A percentile compares a stretch with the other conserved stretches of the same genome.
Conservation (phyloP, 371 early-diverging fungal species). For the Fennellomyces sp. region DNA sequence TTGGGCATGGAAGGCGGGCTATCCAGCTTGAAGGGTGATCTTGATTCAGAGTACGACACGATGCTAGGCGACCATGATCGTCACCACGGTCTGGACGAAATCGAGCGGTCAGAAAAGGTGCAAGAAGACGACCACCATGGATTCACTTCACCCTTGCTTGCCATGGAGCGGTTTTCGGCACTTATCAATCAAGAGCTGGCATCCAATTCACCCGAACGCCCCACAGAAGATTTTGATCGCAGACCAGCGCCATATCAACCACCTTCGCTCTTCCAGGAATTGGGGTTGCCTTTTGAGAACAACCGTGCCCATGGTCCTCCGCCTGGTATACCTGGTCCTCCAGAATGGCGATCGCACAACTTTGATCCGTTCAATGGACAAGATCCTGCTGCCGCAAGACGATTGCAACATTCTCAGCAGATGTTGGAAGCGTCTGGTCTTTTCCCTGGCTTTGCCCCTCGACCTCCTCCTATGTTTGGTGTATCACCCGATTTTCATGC, state of each 20-base stretch:
- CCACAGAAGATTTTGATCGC: slow-evolving; percentile 13
- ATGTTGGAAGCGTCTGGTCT: slow-evolving; percentile 54
- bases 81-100: background rate
- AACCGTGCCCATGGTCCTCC: slow-evolving; percentile 22
- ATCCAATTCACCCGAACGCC: slow-evolving; percentile 17
- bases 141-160: slow-evolving; percentile 22
- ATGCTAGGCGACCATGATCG: slow-evolving; percentile 7
- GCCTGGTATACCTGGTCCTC: slow-evolving; percentile 25
- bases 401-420: slow-evolving; percentile 54
- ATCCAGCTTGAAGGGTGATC: slow-evolving; percentile 25
- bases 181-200: slow-evolving; percentile 31
- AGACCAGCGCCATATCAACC: slow-evolving; percentile 5
- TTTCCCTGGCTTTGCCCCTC: slow-evolving; percentile 29
- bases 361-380: slow-evolving; percentile 51
- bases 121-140: slow-evolving; percentile 16
- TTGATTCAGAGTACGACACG: slow-evolving; percentile 31
- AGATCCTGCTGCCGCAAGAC: slow-evolving; percentile 46
- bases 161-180: slow-evolving; percentile 35
- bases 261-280: background rate
- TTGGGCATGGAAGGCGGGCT: slow-evolving; percentile 10
- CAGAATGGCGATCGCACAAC: slow-evolving; percentile 37
- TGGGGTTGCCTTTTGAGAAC: slow-evolving; percentile 6
- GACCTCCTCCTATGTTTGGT: slow-evolving; percentile 17
- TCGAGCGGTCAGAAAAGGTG: slow-evolving; percentile 20
- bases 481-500: slow-evolving; percentile 17